Percentiles rank a stretch among this genome's conserved stretches.
phyloP scores from a whole-genome alignment of 441 rosid species.

The Adansonia grandidieri region DNA sequence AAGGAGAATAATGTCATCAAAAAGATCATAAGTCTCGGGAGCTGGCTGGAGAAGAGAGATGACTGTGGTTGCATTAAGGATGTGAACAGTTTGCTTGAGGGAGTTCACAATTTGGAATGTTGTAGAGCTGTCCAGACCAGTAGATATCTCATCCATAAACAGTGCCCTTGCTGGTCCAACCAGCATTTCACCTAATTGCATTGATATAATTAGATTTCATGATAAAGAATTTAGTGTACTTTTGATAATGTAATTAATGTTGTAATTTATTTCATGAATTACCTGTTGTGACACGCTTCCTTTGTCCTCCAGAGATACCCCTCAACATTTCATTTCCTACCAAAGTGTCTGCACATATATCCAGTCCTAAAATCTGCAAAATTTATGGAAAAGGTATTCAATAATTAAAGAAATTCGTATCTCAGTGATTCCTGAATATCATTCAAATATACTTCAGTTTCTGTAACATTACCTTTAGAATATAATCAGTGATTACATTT shows the following conservation, averaged over 20 bases:
- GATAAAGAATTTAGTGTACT: not conserved
- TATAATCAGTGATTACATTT: slow-evolving; percentile 69
- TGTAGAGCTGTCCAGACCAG: slow-evolving; percentile 91
- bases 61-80: slow-evolving; percentile 70
- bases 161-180: slow-evolving; percentile 81
- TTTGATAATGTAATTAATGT: not conserved
- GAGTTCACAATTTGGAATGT: slow-evolving; percentile 83
- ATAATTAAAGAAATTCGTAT: not conserved
- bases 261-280: slow-evolving; percentile 19
- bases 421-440: not conserved
- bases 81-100: slow-evolving; percentile 66
- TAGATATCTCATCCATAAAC: slow-evolving; percentile 95
- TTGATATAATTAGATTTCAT: not conserved
- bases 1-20: slow-evolving; percentile 82
- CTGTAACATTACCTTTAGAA: slow-evolving; percentile 51
- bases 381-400: not conserved
- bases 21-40: slow-evolving; percentile 84
- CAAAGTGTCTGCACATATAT: slow-evolving; percentile 76
- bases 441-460: not conserved
- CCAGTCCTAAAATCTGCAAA: slow-evolving; percentile 77
- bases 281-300: slow-evolving; percentile 91
- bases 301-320: slow-evolving; percentile 94
- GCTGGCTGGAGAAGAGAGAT: slow-evolving; percentile 88
- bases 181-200: slow-evolving; percentile 45
- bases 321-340: slow-evolving; percentile 84